A percentile compares a stretch with the other conserved stretches of the same genome.
Evolutionary conservation across 441 rosid species (phyloP).

Genomic region (Gossypium trilobum): DNA sequence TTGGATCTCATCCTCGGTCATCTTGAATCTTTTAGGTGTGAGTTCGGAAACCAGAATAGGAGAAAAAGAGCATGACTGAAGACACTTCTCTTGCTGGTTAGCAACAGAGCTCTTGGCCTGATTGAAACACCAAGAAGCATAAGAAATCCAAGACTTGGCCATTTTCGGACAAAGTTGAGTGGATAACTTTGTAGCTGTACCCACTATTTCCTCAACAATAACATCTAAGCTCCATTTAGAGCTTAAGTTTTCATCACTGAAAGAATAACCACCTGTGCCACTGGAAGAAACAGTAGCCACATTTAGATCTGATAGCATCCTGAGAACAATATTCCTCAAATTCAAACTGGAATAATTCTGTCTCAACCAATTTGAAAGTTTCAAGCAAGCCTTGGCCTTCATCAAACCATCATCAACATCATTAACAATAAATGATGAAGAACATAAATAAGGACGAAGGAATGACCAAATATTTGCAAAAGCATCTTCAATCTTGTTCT

Average conservation of each 20-base stretch:
- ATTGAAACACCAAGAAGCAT: conserved; percentile 90
- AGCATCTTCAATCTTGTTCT: conserved; percentile 71
- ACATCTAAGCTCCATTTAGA: conserved; percentile 31
- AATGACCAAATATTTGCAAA: conserved; percentile 76
- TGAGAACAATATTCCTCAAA: conserved; percentile 44
- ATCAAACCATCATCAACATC: conserved; percentile 48
- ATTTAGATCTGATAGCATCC: conserved; percentile 48
- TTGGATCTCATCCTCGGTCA: conserved; percentile 64
- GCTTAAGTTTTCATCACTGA: conserved; percentile 30
- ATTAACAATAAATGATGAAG: conserved; percentile 40
- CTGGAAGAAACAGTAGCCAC: conserved; percentile 30
- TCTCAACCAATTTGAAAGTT: conserved; percentile 78
- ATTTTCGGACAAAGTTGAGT: conserved; percentile 78
- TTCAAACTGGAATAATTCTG: conserved; percentile 38
- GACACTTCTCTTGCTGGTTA: conserved; percentile 33
- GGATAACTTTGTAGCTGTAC: conserved; percentile 71
- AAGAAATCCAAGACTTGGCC: conserved; percentile 98
- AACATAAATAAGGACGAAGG: conserved; percentile 53
- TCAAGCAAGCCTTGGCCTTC: conserved; percentile 93
- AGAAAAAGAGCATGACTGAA: conserved; percentile 52
- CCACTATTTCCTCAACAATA: conserved; percentile 64
- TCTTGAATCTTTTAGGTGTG: conserved; percentile 52
- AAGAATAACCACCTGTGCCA: conserved; percentile 23
- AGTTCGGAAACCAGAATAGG: conserved; percentile 54
- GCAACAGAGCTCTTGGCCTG: conserved; percentile 60